A percentile compares a stretch with the other conserved stretches of the same genome.
Evolutionary conservation across 257 asterid genomes (phyloP).

Genomic region (Catharanthus roseus): DNA sequence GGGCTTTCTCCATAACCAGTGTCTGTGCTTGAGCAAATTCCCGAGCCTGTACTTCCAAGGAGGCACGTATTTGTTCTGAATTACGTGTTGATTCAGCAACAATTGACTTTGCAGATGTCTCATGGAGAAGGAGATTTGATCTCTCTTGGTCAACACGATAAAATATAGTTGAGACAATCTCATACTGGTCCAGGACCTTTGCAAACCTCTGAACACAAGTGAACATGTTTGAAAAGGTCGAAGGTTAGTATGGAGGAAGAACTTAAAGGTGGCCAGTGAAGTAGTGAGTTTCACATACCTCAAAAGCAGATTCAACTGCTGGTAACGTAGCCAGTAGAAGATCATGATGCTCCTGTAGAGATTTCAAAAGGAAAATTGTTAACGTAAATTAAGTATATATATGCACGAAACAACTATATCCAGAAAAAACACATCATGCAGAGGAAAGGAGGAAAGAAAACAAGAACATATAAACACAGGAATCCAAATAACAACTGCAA

Average conservation of each 20-base stretch:
- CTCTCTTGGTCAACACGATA: conserved; percentile 80
- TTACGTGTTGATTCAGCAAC: conserved; percentile 70
- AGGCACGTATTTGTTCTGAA: conserved; percentile 61
- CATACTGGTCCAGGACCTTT: conserved; percentile 64
- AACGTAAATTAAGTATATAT: neutral
- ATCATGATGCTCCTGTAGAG: conserved; percentile 90
- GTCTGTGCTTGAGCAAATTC: conserved; percentile 84
- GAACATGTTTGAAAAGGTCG: conserved; percentile 16
- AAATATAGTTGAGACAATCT: conserved; percentile 68
- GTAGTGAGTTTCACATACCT: conserved; percentile 52
- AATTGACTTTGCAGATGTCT: conserved; percentile 69
- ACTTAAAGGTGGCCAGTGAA: conserved; percentile 22
- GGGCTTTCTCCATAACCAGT: conserved; percentile 67
- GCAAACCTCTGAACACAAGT: conserved; percentile 59
- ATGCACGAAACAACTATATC: neutral
- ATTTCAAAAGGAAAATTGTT: conserved; percentile 20
- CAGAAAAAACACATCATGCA: neutral
- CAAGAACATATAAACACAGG: neutral
- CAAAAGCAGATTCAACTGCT: conserved; percentile 73
- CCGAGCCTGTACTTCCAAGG: conserved; percentile 67
- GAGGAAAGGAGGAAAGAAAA: neutral
- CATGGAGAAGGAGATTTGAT: conserved; percentile 63
- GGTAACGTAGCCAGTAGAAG: conserved; percentile 76
- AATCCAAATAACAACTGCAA: neutral
- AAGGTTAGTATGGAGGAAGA: conserved; percentile 11